These are phyloP conservation scores for Fusarium sublunatum DNA, from an alignment of 2,329 filamentous ascomycete genomes.

Conservation along the genomic window DNA sequence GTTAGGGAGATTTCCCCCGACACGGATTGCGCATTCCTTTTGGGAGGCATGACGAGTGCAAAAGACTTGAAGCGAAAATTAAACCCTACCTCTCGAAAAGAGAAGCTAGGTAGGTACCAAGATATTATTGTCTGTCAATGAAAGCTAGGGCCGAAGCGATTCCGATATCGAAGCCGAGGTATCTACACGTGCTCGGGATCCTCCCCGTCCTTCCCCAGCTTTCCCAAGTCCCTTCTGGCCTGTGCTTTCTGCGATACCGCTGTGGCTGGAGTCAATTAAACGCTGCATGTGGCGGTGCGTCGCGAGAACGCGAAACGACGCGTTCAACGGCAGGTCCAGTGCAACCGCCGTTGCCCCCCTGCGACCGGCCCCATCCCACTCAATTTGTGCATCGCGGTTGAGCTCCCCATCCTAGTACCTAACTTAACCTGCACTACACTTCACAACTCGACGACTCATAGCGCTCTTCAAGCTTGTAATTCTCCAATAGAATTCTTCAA, in stretches of 20 bases:
- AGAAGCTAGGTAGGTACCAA: no score
- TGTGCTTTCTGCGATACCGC: conserved; percentile 13
- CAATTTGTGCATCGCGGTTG: conserved; percentile 48
- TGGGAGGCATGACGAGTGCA: conserved; percentile 57
- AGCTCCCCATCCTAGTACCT: conserved; percentile 24
- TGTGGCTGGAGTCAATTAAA: conserved; percentile 47
- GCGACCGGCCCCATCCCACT: conserved; percentile 47
- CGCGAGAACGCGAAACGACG: conserved; percentile 52
- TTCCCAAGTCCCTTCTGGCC: conserved; percentile 6
- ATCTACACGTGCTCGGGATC: conserved; percentile 51
- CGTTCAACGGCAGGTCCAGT: conserved; percentile 38
- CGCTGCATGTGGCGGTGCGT: conserved; percentile 41
- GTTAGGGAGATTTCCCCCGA: conserved; percentile 86
- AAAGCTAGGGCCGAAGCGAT: conserved; percentile 31
- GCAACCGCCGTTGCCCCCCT: conserved; percentile 45
- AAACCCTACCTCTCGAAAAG: conserved; percentile 3
- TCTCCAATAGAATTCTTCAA: conserved; percentile 44
- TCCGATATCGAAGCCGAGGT: conserved; percentile 48
- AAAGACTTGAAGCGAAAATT: neutral
- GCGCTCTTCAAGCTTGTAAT: conserved; percentile 33
- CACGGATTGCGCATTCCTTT: conserved; percentile 70
- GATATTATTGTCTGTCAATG: conserved; percentile 25
- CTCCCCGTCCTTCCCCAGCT: conserved; percentile 40
- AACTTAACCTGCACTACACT: conserved; percentile 9
- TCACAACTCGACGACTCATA: conserved; percentile 25